Conservation (phyloP, 192 early-diverging fungal species). For the Coemansia sp. region DNA sequence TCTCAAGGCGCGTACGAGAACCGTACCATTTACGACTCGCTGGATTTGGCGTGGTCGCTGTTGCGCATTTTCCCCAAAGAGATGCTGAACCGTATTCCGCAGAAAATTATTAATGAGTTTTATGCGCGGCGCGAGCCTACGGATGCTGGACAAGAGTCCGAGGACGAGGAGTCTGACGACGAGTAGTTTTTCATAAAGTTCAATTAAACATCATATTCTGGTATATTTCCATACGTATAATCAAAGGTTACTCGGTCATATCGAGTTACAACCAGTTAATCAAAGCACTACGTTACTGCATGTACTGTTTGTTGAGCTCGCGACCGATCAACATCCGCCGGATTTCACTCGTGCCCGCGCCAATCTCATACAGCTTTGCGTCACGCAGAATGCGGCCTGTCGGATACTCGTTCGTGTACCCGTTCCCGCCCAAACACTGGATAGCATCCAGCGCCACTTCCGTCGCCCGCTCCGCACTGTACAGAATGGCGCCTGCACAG, state of each 20-base stretch:
- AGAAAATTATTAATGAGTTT: slow-evolving; percentile 90
- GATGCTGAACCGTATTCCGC: slow-evolving; percentile 98
- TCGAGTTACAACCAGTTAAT: too few relatives aligned
- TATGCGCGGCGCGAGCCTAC: slow-evolving; percentile 69
- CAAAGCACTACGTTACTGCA: neutral
- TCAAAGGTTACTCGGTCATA: too few relatives aligned
- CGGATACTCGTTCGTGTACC: slow-evolving; percentile 91
- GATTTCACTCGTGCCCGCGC: slow-evolving; percentile 94
- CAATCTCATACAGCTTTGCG: slow-evolving; percentile 96
- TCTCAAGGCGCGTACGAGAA: slow-evolving; percentile 95
- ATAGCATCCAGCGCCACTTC: slow-evolving; percentile 91
- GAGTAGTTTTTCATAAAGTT: slow-evolving; percentile 6
- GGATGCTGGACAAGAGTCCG: slow-evolving; percentile 10
- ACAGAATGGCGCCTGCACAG: slow-evolving; percentile 92
- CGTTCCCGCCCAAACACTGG: slow-evolving; percentile 94
- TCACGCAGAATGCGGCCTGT: slow-evolving; percentile 87
- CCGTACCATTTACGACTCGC: slow-evolving; percentile 93
- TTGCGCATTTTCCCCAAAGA: slow-evolving; percentile 99
- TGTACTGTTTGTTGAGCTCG: slow-evolving; percentile 70
- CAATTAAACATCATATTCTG: neutral
- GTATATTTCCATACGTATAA: neutral
- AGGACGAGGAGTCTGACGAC: slow-evolving; percentile 39
- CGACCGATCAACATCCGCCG: slow-evolving; percentile 88
- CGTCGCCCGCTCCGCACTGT: slow-evolving; percentile 91
- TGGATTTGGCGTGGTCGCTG: slow-evolving; percentile 98